A percentile compares a stretch with the other conserved stretches of the same genome.
Evolutionary conservation across 306 rosid species (phyloP).

Genomic region (Mimosa bimucronata): DNA sequence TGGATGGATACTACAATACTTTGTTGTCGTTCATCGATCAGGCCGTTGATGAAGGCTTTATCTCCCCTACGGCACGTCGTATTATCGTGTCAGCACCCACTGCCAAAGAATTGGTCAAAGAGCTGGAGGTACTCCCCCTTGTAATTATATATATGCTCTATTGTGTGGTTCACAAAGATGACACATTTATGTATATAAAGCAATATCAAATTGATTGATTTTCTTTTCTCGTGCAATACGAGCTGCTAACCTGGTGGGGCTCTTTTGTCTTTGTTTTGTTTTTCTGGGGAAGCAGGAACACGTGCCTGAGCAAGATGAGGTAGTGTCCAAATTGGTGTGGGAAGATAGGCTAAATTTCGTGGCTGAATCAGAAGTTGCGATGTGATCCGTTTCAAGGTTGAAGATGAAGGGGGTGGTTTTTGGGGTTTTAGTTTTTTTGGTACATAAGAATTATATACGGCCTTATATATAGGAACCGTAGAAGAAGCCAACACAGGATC

Average conservation of each 20-base stretch:
- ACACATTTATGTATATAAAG: neutral
- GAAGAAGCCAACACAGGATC: conserved; percentile 42
- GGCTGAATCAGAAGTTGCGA: conserved; percentile 79
- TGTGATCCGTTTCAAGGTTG: conserved; percentile 45
- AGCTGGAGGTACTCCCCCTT: conserved; percentile 68
- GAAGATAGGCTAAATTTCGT: conserved; percentile 73
- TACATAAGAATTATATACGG: conserved; percentile 55
- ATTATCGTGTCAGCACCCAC: conserved; percentile 97
- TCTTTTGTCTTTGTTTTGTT: neutral
- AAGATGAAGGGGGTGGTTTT: conserved; percentile 37
- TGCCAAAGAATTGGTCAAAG: conserved; percentile 78
- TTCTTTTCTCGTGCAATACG: neutral
- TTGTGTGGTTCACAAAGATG: neutral
- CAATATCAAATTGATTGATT: neutral
- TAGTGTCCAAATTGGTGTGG: conserved; percentile 94
- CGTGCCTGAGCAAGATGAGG: conserved; percentile 83
- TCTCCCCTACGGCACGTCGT: conserved; percentile 95
- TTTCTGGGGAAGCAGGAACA: conserved; percentile 64
- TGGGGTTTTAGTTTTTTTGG: conserved; percentile 44
- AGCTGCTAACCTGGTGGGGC: conserved; percentile 43
- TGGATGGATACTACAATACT: conserved; percentile 95
- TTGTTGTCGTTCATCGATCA: conserved; percentile 86
- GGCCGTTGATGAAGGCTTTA: conserved; percentile 99
- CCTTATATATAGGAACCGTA: conserved; percentile 49
- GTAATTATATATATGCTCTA: neutral